Percentiles rank a stretch among this genome's conserved stretches.
Conservation (phyloP, 306 rosid species). For the Calophaca sinica region DNA sequence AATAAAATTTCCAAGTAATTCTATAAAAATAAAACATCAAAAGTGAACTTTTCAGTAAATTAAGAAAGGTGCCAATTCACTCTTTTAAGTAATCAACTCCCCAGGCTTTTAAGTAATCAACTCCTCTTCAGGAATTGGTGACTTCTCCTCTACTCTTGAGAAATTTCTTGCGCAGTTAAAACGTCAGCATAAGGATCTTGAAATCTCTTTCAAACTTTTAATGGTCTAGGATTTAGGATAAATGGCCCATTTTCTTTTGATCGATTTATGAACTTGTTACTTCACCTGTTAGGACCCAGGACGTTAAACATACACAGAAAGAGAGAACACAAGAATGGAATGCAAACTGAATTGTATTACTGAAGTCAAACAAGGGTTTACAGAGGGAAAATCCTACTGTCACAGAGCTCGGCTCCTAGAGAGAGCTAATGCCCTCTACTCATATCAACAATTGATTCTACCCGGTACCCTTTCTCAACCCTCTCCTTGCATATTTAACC, state of each 20-base stretch:
- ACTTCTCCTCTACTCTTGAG: constrained; percentile 23
- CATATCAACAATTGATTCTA: no score
- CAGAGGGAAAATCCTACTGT: no score
- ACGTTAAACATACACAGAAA: no score
- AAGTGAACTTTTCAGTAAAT: constrained; percentile 36
- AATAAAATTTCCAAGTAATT: constrained; percentile 27
- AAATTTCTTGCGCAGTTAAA: constrained; percentile 25
- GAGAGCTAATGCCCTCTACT: no score
- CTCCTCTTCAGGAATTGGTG: constrained; percentile 15
- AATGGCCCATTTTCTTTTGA: constrained; percentile 31
- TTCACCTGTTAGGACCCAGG: no score
- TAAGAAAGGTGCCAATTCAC: constrained; percentile 8
- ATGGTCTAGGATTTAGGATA: constrained; percentile 14
- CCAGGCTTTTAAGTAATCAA: not conserved
- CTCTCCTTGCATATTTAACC: no score
- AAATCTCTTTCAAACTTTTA: constrained; percentile 32
- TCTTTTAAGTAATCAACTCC: constrained; percentile 21
- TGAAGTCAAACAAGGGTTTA: no score
- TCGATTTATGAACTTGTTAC: not conserved
- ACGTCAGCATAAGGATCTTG: constrained; percentile 5
- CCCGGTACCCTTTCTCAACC: no score
- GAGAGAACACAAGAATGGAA: no score
- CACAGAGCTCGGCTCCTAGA: no score
- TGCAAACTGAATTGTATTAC: no score
- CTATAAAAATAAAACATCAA: constrained; percentile 35